phyloP scores from a whole-genome alignment of 1,284 basidiomycete species.

The Stygiomarasmius scandens region DNA sequence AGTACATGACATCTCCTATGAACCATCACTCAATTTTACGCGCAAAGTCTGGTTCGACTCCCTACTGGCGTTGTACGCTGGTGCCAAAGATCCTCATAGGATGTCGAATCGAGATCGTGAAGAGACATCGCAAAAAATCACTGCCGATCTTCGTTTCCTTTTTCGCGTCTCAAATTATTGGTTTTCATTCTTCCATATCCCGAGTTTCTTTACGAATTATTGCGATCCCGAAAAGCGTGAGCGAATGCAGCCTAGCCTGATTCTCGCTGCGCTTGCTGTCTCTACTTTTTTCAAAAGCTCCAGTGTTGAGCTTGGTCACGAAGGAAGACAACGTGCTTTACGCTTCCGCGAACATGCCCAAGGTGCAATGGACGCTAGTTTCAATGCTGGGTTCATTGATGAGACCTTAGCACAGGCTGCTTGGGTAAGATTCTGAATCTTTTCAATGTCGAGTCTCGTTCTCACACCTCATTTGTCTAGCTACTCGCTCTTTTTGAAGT shows the following conservation, averaged over 20 bases:
- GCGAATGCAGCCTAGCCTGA: constrained; percentile 65
- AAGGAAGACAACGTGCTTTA: constrained; percentile 57
- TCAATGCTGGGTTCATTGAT: constrained; percentile 71
- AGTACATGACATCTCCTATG: constrained; percentile 24
- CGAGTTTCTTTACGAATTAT: constrained; percentile 63
- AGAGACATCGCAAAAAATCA: constrained; percentile 45
- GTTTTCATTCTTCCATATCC: constrained; percentile 74
- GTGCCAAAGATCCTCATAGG: constrained; percentile 34
- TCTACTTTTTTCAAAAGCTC: constrained; percentile 73
- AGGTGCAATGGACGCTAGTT: constrained; percentile 68
- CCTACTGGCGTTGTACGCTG: constrained; percentile 57
- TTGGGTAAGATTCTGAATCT: constrained; percentile 52
- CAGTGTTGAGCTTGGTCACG: constrained; percentile 50
- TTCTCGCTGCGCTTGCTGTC: constrained; percentile 66
- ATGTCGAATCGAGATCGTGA: constrained; percentile 48
- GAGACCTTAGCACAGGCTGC: constrained; percentile 71
- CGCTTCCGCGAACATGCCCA: constrained; percentile 68
- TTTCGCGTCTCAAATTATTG: constrained; percentile 69
- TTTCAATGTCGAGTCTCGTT: constrained; percentile 5
- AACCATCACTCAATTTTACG: constrained; percentile 65
- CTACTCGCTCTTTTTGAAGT: constrained; percentile 72
- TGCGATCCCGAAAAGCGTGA: constrained; percentile 55
- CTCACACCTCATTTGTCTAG: constrained; percentile 33
- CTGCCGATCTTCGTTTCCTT: constrained; percentile 62
- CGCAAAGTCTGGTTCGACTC: constrained; percentile 81